These are phyloP conservation scores for Oemleria cerasiformis DNA, from an alignment of 306 rosid genomes.

Conservation along the genomic window DNA sequence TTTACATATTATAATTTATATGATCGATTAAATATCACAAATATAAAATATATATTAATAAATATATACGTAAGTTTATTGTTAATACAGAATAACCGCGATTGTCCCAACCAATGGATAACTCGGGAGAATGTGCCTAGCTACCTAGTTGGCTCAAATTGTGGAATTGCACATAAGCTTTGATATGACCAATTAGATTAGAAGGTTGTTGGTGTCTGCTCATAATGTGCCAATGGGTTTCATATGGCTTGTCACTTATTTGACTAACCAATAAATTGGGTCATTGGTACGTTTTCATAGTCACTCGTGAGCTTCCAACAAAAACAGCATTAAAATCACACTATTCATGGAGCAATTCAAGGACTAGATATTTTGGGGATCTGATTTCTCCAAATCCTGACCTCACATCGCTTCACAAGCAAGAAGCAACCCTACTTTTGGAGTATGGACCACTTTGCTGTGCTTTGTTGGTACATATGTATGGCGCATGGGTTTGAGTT, in stretches of 20 bases:
- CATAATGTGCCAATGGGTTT: conserved; percentile 8
- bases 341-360: conserved; percentile 2
- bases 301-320: not conserved
- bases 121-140: too few species aligned
- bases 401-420: not conserved
- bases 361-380: conserved; percentile 9
- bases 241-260: not conserved
- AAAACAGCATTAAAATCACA: too few species aligned
- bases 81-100: too few species aligned
- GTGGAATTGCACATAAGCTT: not conserved
- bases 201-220: not conserved
- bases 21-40: too few species aligned
- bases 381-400: not conserved
- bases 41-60: too few species aligned
- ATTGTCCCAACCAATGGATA: too few species aligned
- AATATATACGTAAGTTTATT: too few species aligned
- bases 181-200: not conserved
- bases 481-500: not conserved
- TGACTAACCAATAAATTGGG: conserved; percentile 14
- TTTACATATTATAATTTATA: too few species aligned
- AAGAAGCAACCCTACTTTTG: conserved; percentile 13
- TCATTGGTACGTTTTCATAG: conserved; percentile 7
- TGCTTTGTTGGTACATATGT: not conserved
- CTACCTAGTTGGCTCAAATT: not conserved
- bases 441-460: conserved; percentile 6